phyloP scores from a whole-genome alignment of 352 stramenopile genomes.

The Blastocystis sp. region DNA sequence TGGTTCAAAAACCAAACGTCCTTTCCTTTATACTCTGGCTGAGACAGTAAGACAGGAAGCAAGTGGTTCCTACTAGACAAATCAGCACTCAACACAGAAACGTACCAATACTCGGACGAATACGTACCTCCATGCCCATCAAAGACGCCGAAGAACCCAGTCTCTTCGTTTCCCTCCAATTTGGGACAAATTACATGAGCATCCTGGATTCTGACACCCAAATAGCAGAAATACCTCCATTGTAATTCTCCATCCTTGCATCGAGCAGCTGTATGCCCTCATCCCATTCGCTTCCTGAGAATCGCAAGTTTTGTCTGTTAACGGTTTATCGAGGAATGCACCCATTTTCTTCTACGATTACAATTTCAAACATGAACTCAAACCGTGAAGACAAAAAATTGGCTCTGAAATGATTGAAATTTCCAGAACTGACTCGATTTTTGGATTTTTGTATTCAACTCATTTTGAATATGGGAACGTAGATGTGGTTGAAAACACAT shows the following conservation, averaged over 20 bases:
- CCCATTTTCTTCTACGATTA: conserved; percentile 57
- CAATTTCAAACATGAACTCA: not conserved
- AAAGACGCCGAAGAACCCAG: conserved; percentile 64
- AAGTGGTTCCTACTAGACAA: conserved; percentile 15
- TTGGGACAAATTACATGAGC: conserved; percentile 60
- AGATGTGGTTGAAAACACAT: not conserved
- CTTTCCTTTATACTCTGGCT: conserved; percentile 56
- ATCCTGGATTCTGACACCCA: conserved; percentile 34
- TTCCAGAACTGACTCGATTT: not conserved
- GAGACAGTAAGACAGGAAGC: conserved; percentile 14
- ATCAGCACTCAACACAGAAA: not conserved
- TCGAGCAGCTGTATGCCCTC: conserved; percentile 63
- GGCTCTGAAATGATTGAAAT: not conserved
- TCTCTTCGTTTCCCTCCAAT: conserved; percentile 56
- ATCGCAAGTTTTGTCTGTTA: conserved; percentile 62
- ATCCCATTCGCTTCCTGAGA: conserved; percentile 56
- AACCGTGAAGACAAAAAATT: not conserved
- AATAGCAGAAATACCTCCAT: conserved; percentile 62
- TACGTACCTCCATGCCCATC: conserved; percentile 64
- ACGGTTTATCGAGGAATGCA: conserved; percentile 64
- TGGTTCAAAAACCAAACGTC: conserved; percentile 7
- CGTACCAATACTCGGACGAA: conserved; percentile 58
- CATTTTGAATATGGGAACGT: not conserved
- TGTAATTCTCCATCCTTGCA: conserved; percentile 65
- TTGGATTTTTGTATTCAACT: not conserved